Evolutionary conservation across 192 early-diverging fungal species (phyloP).

Genomic region (Backusella circina): DNA sequence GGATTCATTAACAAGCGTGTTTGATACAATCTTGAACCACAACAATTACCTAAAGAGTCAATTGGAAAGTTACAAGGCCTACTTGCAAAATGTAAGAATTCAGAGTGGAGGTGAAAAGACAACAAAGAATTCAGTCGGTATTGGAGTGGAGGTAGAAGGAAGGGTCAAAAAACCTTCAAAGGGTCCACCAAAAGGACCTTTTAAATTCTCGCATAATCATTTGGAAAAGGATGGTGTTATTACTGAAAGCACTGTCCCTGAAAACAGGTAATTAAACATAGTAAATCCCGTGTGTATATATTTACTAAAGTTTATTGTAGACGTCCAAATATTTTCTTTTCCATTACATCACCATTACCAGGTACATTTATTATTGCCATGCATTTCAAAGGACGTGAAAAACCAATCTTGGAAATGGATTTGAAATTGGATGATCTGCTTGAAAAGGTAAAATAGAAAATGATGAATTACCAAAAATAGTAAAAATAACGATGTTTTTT

Average conservation of each 20-base stretch:
- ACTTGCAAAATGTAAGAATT: constrained; percentile 89
- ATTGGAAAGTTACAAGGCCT: constrained; percentile 92
- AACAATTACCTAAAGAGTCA: constrained; percentile 89
- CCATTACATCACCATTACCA: constrained; percentile 80
- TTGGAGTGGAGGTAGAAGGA: constrained; percentile 58
- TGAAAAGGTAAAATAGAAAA: constrained; percentile 54
- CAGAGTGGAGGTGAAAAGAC: constrained; percentile 45
- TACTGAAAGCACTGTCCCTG: constrained; percentile 86
- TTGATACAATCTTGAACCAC: constrained; percentile 91
- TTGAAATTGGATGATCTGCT: constrained; percentile 82
- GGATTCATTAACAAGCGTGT: constrained; percentile 73
- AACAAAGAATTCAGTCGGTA: constrained; percentile 51
- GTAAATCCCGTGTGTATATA: not conserved
- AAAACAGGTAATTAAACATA: constrained; percentile 58
- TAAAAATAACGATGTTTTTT: not conserved
- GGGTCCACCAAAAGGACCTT: constrained; percentile 49
- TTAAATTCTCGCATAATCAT: constrained; percentile 79
- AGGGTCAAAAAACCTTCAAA: constrained; percentile 43
- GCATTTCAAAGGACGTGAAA: constrained; percentile 85
- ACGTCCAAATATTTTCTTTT: constrained; percentile 84
- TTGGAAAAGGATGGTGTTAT: constrained; percentile 94
- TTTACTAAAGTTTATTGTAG: constrained; percentile 29
- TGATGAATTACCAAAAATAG: not conserved
- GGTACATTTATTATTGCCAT: constrained; percentile 90
- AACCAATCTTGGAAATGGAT: constrained; percentile 94